Evolutionary conservation across 805 yeast genomes (phyloP), one percentile per base, ranked within the genome.

Genomic region (Blastobotrys attinorum): DNA sequence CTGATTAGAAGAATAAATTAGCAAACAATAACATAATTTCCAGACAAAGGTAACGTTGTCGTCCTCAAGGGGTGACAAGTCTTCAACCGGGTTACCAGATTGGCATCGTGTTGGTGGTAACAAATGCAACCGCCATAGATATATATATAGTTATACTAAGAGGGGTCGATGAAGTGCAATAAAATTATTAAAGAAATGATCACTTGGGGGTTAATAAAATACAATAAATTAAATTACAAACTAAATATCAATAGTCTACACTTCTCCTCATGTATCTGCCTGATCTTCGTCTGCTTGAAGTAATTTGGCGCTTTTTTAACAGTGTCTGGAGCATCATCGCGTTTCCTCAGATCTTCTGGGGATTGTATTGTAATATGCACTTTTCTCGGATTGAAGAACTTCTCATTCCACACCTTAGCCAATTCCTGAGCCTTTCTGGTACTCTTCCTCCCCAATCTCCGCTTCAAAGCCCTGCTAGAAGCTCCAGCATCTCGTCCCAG

Each of bases 341-440:
- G 29, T 8, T 7, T 11, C 11, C 29, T 7, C 11, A 25, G 11
- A 11, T 35, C 38, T 10, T 20, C 21, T 18, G 38, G 38, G n/a
- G 17, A 13, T 18, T 35, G 38, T 3, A 35, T 13, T 15, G 16
- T 15, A 17, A 35, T 15, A 20, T 35, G 38, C 4, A 35, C 38
- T n/a, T 35, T 35, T 11, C 38, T 8, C 3, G 23, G 10, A 15
- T 35, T 35, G 38, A 35, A 35, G 27, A 35, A 35, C 18, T 35
- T 15, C 27, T 15, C 11, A 27, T 35, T 35, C 38, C 38, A 35
- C n/a, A 15, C 22, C 25, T 10, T 17, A 13, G 22, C 38, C 16
- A 15, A 8, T 3, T 35, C 16, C 13, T 35, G 23, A 15, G 38
- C 25, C 16, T 35, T 15, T 5, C 7, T 22, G 15, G 20, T 15